A percentile compares a stretch with the other conserved stretches of the same genome.
Evolutionary conservation across 805 yeast genomes (phyloP).

Genomic region (Wickerhamomyces rabaulensis): DNA sequence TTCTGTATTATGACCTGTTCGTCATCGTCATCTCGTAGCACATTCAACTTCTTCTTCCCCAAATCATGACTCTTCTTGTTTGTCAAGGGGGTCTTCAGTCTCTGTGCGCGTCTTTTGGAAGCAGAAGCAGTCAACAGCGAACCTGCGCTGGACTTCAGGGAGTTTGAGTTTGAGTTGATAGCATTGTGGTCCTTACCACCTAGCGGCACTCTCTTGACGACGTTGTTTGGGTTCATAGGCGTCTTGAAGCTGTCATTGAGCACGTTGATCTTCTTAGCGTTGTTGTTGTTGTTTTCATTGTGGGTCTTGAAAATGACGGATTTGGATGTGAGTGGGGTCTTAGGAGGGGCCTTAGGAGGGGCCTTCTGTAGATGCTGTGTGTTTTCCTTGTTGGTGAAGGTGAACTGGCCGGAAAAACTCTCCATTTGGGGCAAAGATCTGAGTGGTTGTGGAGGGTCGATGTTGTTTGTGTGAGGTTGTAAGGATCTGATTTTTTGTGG

Average conservation of each 20-base stretch:
- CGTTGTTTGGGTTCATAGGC: conserved; percentile 1
- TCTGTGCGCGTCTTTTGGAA: conserved; percentile 8
- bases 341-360: conserved; percentile 4
- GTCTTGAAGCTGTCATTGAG: conserved; percentile 9
- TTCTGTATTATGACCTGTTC: conserved; percentile 5
- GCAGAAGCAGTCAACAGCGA: conserved; percentile 2
- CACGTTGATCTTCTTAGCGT: neutral
- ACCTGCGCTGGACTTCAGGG: neutral
- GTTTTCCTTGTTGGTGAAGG: conserved; percentile 16
- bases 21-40: conserved; percentile 27
- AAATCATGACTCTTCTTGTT: conserved; percentile 5
- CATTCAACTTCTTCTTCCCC: conserved; percentile 24
- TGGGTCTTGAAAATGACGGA: conserved; percentile 4
- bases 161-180: neutral
- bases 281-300: conserved; percentile 1
- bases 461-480: neutral
- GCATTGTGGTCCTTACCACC: conserved; percentile 23
- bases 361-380: neutral
- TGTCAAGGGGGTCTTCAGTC: conserved; percentile 16
- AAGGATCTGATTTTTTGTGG: too few relatives aligned
- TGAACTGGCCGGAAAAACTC: conserved; percentile 4
- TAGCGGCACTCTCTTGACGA: conserved; percentile 19
- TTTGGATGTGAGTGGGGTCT: conserved; percentile 5
- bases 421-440: conserved; percentile 6
- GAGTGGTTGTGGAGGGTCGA: neutral